Evolutionary conservation across 2,329 filamentous ascomycete genomes (phyloP), one percentile per base, ranked within the genome.

Genomic region (Arachnopeziza araneosa): DNA sequence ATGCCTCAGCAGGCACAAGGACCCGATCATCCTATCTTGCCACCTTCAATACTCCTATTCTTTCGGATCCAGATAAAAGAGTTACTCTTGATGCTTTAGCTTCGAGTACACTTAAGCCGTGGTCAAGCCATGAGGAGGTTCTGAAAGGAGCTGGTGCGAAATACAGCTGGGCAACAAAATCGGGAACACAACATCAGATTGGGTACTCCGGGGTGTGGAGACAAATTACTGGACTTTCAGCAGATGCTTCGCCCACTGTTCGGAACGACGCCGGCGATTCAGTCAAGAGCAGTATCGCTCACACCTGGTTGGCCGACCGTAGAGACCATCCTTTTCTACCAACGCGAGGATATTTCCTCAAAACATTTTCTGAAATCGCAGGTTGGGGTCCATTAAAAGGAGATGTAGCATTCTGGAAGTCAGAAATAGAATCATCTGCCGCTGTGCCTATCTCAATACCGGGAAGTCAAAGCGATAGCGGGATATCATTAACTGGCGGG

Each of bases 381-480:
- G 93, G 95, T 12, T 86, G 89, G 74, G 92, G 93, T 0, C 86
- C 89, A 0, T 78, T 99, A 21, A 84, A 84, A 63, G 95, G 95
- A 49, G 95, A 98, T 69, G 92, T 96, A 1, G 87, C 89, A n/a
- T 98, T 97, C 74, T 91, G 86, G 74, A 99, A 96, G 76, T 86
- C 87, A n/a, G 93, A 98, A 73, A 69, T 93, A 19, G 93, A 98
- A 74, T 79, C 91, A 1, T 86, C 91, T 63, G 85, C 85, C 59
- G 91, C 91, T 1, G 62, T 93, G 1, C 87, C 93, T 0, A 79
- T 97, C 23, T 80, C 86, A 0, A 76, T 95, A 17, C 89, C 89
- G 0, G 86, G 87, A 1, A 73, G 87, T n/a, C 75, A 80, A 64
- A 85, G 85, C 19, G 81, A 85, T 61, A 91, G 87, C 50, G 91